Percentiles rank a stretch among this genome's conserved stretches.
Evolutionary conservation across 345 rosid species (phyloP).

Genomic region (Lenwebbia sp.): DNA sequence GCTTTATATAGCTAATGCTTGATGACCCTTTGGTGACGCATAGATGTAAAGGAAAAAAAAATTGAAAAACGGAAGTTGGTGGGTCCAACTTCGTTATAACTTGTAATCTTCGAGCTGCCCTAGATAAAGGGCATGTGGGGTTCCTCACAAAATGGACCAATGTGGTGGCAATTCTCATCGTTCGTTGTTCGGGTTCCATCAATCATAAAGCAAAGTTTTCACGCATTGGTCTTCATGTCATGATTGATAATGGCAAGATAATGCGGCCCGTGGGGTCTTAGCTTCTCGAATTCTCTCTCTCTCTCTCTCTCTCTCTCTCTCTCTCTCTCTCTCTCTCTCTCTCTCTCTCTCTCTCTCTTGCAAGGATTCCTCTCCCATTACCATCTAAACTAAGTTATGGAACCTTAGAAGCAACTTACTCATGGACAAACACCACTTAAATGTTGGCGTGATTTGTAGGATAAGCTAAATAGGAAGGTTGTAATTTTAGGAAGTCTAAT

Average conservation of each 20-base stretch:
- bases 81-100: neutral
- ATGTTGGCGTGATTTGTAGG: no score
- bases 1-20: neutral
- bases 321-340: neutral
- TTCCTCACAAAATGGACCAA: neutral
- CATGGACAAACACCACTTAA: neutral
- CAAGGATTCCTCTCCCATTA: neutral
- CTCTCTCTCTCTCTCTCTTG: neutral
- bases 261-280: neutral
- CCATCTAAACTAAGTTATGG: neutral
- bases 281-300: neutral
- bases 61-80: neutral
- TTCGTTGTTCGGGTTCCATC: neutral
- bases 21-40: neutral
- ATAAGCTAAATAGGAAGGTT: no score
- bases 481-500: no score
- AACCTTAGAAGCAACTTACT: neutral
- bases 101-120: neutral
- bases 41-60: neutral
- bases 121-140: neutral
- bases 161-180: neutral
- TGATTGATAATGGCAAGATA: neutral
- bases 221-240: neutral
- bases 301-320: neutral
- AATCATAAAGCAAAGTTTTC: neutral